phyloP scores from a whole-genome alignment of 257 asterid genomes.

The Solanum tacnaense region DNA sequence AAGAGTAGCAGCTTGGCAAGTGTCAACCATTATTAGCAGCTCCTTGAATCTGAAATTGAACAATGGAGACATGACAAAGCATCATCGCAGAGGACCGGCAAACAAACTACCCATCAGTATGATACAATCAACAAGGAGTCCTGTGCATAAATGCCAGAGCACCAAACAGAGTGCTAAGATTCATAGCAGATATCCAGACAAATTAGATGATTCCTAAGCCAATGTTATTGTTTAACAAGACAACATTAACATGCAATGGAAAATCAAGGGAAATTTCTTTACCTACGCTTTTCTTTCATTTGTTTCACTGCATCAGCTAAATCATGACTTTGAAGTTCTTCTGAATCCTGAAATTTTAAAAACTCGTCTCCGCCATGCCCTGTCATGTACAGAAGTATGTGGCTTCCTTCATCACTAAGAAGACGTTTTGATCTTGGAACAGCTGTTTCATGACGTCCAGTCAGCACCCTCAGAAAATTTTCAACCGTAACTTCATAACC shows the following conservation, averaged over 20 bases:
- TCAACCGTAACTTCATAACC: conserved; percentile 98
- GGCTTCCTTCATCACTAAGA: conserved; percentile 98
- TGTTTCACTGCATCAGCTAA: conserved; percentile 96
- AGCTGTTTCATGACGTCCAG: conserved; percentile 90
- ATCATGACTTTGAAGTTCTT: conserved; percentile 98
- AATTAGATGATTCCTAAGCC: neutral
- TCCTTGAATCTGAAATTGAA: conserved; percentile 74
- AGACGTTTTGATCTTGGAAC: conserved; percentile 96
- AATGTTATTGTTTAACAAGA: neutral
- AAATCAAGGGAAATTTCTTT: neutral
- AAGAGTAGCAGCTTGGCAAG: conserved; percentile 99
- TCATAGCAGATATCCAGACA: neutral
- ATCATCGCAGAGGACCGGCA: conserved; percentile 1
- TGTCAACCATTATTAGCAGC: conserved; percentile 95
- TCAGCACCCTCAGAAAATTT: conserved; percentile 69
- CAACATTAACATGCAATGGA: neutral
- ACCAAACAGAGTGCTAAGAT: neutral
- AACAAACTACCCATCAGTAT: neutral
- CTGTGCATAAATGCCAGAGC: neutral
- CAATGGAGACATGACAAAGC: conserved; percentile 2
- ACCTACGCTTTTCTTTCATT: conserved; percentile 98
- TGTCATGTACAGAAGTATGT: conserved; percentile 88
- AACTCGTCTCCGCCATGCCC: conserved; percentile 99
- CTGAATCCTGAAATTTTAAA: conserved; percentile 95
- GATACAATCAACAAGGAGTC: neutral